Evolutionary conservation across 2,329 filamentous ascomycete species (phyloP), one percentile per base, ranked within the genome.

Genomic region (Paecilomyces fulvus): DNA sequence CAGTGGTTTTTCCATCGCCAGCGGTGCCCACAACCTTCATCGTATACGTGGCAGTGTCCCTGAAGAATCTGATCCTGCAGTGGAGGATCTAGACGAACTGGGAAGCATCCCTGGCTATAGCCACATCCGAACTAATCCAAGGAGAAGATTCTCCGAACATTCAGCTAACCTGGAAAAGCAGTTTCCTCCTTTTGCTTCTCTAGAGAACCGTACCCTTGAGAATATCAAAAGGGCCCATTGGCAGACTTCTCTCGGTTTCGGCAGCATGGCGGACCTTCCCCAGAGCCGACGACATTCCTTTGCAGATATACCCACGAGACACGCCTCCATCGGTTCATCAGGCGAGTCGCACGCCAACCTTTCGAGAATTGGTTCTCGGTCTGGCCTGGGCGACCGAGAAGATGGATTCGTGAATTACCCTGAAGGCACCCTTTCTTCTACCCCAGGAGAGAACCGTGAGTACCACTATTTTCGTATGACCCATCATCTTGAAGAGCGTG

Each of bases 231-330:
- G 76, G 63, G 74, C 72, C 49, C 76, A 79, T 55, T 80, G 77
- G 77, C 77, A 79, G 59, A 79, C 76, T 14, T 77, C 76, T 3
- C 72, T 79, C 28, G 77, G 75, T 11, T 79, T 79, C 62, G 74
- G 75, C 25, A 68, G 75, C 55, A 67, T 76, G 49, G 64, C 69
- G 31, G 77, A 79, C 58, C 66, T 74, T 23, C 72, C 77, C 30
- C 77, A 79, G 60, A 79, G 77, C 60, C 75, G 77, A 37, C 75
- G 77, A 20, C 77, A 80, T 63, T 79, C 77, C 14, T 79, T 80
- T 57, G 77, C 77, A 28, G 77, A 79, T 59, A 74, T 79, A 49
- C 76, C 77, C 10, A 74, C 77, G 33, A 72, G 77, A 48, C 74
- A 79, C 54, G 65, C 66, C 28, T 79, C 77, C 10, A 67, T 78